Percentiles rank a stretch among this genome's conserved stretches.
Evolutionary conservation across 2,329 filamentous ascomycete species (phyloP).

Genomic region (Mycosphaerella arachidis): DNA sequence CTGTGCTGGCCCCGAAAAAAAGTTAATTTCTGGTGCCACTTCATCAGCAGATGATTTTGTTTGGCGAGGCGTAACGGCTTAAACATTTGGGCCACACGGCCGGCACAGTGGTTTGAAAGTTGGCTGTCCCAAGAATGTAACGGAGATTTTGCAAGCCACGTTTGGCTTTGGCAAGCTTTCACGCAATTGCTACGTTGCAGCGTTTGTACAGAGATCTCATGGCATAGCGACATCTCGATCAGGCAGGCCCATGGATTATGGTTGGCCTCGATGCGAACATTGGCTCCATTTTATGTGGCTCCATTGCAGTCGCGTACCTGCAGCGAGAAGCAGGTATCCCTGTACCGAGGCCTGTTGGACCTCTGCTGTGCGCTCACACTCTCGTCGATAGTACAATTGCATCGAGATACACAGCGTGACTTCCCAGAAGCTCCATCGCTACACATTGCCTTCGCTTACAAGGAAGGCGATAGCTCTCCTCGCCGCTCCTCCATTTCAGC

Average conservation of each 20-base stretch:
- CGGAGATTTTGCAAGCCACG: not conserved
- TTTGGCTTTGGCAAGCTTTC: not conserved
- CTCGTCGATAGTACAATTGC: not conserved
- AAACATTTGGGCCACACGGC: constrained; percentile 14
- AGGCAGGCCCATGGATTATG: constrained; percentile 6
- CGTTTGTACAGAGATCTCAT: constrained; percentile 20
- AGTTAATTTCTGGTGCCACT: constrained; percentile 11
- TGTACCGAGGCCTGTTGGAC: constrained; percentile 2
- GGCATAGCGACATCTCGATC: constrained; percentile 7
- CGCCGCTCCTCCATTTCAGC: not conserved
- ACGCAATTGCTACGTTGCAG: not conserved
- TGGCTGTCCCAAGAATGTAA: constrained; percentile 5
- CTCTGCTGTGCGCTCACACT: not conserved
- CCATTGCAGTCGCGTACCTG: constrained; percentile 1
- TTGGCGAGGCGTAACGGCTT: constrained; percentile 7
- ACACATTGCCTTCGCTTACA: not conserved
- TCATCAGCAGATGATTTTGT: constrained; percentile 1
- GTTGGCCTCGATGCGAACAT: not conserved
- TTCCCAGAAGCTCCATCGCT: not conserved
- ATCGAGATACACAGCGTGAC: not conserved
- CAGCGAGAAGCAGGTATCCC: not conserved
- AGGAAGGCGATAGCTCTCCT: not conserved
- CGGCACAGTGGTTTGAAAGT: constrained; percentile 6
- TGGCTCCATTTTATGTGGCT: not conserved
- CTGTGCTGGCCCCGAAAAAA: constrained; percentile 19